Conservation (phyloP, 805 yeast species). For the Metschnikowia anglica region DNA sequence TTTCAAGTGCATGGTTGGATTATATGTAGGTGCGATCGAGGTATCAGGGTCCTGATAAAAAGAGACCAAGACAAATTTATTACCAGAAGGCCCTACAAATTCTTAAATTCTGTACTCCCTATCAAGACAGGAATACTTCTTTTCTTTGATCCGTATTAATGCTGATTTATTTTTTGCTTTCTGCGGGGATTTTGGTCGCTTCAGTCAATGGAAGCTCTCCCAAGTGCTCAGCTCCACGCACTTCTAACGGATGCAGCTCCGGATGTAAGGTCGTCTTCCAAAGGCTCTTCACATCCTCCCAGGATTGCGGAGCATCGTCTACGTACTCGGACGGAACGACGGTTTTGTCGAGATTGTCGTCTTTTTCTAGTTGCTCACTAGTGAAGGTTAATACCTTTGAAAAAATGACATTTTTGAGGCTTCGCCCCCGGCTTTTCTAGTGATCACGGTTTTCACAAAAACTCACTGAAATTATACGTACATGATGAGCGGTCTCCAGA, state of each 20-base stretch:
- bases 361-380: conserved; percentile 62
- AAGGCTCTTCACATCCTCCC: conserved; percentile 38
- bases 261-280: conserved; percentile 36
- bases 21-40: conserved; percentile 7
- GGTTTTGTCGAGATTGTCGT: conserved; percentile 63
- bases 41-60: background rate
- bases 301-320: conserved; percentile 36
- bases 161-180: background rate
- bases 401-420: too few species aligned
- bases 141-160: background rate
- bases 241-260: conserved; percentile 9
- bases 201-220: conserved; percentile 3
- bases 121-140: too few species aligned
- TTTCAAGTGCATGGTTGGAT: background rate
- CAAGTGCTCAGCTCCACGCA: conserved; percentile 1
- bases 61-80: background rate
- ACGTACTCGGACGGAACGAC: conserved; percentile 50
- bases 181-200: background rate
- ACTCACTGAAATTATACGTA: conserved; percentile 32
- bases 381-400: conserved; percentile 13
- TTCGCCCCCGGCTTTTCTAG: too few species aligned
- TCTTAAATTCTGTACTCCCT: too few species aligned
- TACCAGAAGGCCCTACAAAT: too few species aligned
- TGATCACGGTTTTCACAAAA: background rate
- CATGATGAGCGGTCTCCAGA: conserved; percentile 75